Conservation (phyloP, 352 stramenopile genomes). For the Globisporangium canariense region DNA sequence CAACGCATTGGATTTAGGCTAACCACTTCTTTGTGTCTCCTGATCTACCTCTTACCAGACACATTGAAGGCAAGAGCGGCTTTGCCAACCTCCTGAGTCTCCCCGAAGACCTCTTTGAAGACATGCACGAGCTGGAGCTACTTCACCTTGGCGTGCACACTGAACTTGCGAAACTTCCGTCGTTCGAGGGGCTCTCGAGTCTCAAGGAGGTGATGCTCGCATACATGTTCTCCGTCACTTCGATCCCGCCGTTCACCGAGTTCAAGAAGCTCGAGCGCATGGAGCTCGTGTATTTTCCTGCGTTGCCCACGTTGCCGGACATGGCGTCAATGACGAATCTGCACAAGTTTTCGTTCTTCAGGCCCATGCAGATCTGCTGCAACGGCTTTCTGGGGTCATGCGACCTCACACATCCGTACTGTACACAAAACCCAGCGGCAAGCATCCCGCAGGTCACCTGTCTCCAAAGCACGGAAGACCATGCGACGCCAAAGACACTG, state of each 20-base stretch:
- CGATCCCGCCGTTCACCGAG: background rate
- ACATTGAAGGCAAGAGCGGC: slow-evolving; percentile 16
- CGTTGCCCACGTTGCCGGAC: slow-evolving; percentile 15
- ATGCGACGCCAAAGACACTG: no score
- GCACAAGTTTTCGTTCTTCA: background rate
- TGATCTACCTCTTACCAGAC: background rate
- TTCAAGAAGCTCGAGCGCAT: slow-evolving; percentile 1
- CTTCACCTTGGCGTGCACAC: slow-evolving; percentile 34
- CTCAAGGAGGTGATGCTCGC: slow-evolving; percentile 32
- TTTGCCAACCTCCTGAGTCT: slow-evolving; percentile 23
- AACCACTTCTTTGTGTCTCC: no score
- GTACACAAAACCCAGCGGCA: background rate
- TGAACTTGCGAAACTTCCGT: slow-evolving; percentile 24
- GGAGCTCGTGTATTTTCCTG: slow-evolving; percentile 15
- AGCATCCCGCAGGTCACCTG: background rate
- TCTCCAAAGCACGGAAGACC: no score
- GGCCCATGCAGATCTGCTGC: background rate
- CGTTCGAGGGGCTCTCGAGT: slow-evolving; percentile 23
- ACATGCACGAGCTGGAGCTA: slow-evolving; percentile 29
- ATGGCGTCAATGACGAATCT: slow-evolving; percentile 2
- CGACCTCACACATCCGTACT: background rate
- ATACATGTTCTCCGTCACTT: slow-evolving; percentile 23
- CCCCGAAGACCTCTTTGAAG: slow-evolving; percentile 25
- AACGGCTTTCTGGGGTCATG: background rate
- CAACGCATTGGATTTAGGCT: background rate